Percentiles rank a stretch among this genome's conserved stretches.
These are phyloP conservation scores for Aureobasidium sp. DNA, from an alignment of 2,329 filamentous ascomycete genomes.

Conservation along the genomic window DNA sequence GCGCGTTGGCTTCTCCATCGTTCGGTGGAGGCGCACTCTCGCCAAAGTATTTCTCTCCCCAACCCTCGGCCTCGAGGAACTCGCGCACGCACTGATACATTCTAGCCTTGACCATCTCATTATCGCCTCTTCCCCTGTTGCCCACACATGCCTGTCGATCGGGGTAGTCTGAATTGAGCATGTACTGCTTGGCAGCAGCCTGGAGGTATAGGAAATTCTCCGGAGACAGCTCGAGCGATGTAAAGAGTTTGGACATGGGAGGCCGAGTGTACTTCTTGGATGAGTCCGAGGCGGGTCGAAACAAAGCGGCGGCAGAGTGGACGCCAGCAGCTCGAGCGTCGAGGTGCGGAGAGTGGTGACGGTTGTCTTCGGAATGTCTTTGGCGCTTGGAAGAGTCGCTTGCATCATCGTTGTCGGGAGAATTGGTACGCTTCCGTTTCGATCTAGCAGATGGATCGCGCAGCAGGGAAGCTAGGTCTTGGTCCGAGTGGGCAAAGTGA, in stretches of 20 bases:
- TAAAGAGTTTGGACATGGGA: constrained; percentile 49
- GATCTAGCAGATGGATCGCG: not conserved
- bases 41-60: constrained; percentile 35
- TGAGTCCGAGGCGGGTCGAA: constrained; percentile 36
- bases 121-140: constrained; percentile 37
- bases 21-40: constrained; percentile 22
- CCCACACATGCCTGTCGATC: constrained; percentile 50
- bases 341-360: constrained; percentile 8
- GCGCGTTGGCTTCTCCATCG: constrained; percentile 12
- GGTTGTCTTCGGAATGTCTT: not conserved
- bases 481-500: not conserved
- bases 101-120: constrained; percentile 47
- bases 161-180: constrained; percentile 46
- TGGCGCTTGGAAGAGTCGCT: constrained; percentile 9
- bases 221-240: constrained; percentile 46
- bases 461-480: constrained; percentile 6
- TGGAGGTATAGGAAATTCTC: constrained; percentile 49
- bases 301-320: constrained; percentile 32
- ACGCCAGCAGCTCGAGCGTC: constrained; percentile 42
- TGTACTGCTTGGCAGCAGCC: constrained; percentile 47
- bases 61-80: constrained; percentile 41
- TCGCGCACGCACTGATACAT: constrained; percentile 48
- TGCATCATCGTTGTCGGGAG: not conserved
- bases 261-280: constrained; percentile 48
- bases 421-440: not conserved